Conservation (phyloP, 179 eudicot species). For the Vitellaria paradoxa region DNA sequence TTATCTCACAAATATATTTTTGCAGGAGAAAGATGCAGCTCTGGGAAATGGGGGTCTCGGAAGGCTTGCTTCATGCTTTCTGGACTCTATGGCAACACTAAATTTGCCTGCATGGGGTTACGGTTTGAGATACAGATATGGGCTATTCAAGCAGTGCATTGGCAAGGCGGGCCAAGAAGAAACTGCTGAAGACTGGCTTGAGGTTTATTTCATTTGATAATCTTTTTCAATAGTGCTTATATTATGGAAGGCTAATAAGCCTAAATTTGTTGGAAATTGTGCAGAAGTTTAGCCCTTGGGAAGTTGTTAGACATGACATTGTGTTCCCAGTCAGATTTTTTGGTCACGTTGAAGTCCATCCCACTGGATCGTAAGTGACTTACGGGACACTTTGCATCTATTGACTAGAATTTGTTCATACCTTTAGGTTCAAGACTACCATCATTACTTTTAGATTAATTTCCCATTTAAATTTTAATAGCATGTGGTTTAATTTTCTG, state of each 20-base stretch:
- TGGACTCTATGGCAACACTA: conserved; percentile 95
- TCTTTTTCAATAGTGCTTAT: conserved; percentile 4
- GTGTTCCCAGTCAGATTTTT: conserved; percentile 92
- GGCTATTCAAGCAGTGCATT: conserved; percentile 86
- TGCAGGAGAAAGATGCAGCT: conserved; percentile 96
- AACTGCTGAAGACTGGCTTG: conserved; percentile 93
- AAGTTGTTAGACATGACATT: conserved; percentile 87
- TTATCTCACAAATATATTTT: conserved; percentile 4
- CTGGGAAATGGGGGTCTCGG: conserved; percentile 99
- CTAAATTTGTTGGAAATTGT: conserved; percentile 19
- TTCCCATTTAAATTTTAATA: background rate
- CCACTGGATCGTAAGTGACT: conserved; percentile 77
- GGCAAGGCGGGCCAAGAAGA: conserved; percentile 87
- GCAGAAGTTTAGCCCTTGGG: conserved; percentile 99
- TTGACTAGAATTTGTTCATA: conserved; percentile 1
- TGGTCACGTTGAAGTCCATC: conserved; percentile 80
- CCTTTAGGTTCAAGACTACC: background rate
- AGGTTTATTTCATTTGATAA: conserved; percentile 43
- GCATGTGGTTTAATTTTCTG: background rate
- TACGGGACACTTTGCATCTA: background rate
- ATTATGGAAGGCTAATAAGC: background rate
- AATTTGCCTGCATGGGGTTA: conserved; percentile 98
- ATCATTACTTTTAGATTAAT: background rate
- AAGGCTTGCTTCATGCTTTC: conserved; percentile 94
- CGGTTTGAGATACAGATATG: conserved; percentile 93